Evolutionary conservation across 2,329 filamentous ascomycete species (phyloP), one percentile per base, ranked within the genome.

Genomic region (Neonectria ditissima): DNA sequence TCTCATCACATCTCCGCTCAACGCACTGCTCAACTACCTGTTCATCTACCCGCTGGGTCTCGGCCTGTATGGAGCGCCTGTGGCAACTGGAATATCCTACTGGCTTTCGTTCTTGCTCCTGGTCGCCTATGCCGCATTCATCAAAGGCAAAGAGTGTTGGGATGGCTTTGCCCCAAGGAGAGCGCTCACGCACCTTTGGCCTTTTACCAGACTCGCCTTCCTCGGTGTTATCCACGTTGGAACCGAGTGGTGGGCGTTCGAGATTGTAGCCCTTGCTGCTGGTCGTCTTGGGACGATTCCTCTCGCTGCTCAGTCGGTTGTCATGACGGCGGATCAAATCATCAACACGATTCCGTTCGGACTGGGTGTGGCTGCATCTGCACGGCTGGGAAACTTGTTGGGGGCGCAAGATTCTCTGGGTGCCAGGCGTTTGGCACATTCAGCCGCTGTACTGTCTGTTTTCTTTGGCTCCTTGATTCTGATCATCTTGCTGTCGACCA

Each of bases 241-340:
- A 4, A 96, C 93, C 0, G 94, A 97, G 78, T 97, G 93, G 93
- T 97, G 93, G 93, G 94, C 93, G 0, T 97, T 97, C 71, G 93
- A 97, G 78, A 95, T 97, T 68, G 92, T 97, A 2, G 92, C 93
- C 1, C 85, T 97, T 0, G 92, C 91, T 2, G 93, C 93, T 5
- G 93, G 93, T 1, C 86, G 90, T 37, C 85, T 97, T 0, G 94
- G 94, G 4, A 94, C 92, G 0, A 86, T 94, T 34, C 86, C 92
- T 0, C 83, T 97, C 0, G 93, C 93, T 1, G 92, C 93, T 0
- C 93, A 97, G 77, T 92, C 89, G 51, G 92, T 97, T 22, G 94
- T 97, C 75, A 97, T 97, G 93, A 97, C 93, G 0, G 89, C 91
- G 0, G 93, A 97, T 75, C 92, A 95, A 75, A 87, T 94, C 60